Evolutionary conservation across 139 green algal genomes (phyloP).

Genomic region (Volvox africanus): DNA sequence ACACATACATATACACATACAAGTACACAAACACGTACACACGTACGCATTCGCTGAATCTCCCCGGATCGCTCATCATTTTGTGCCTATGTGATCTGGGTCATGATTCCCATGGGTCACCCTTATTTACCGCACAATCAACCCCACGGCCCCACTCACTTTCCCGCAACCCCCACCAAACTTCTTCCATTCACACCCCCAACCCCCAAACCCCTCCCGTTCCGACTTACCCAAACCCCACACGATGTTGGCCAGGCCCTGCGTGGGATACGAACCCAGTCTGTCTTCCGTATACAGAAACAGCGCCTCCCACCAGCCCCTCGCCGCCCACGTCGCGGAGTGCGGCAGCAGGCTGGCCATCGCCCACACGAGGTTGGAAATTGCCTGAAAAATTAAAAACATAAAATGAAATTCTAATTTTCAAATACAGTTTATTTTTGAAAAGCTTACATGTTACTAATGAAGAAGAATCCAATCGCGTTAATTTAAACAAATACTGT

Average conservation of each 20-base stretch:
- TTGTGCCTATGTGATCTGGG: too few species aligned
- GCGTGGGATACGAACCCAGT: slow-evolving; percentile 15
- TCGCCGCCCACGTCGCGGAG: background rate
- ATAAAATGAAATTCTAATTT: background rate
- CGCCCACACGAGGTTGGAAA: slow-evolving; percentile 45
- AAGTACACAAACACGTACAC: background rate
- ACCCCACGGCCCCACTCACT: too few species aligned
- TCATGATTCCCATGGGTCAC: too few species aligned
- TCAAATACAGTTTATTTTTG: background rate
- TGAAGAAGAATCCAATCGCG: background rate
- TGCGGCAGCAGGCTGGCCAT: background rate
- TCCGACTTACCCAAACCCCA: background rate
- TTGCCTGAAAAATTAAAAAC: background rate
- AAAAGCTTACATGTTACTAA: background rate
- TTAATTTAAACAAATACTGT: too few species aligned
- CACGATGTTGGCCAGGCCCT: slow-evolving; percentile 26
- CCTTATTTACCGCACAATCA: too few species aligned
- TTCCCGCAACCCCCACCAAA: background rate
- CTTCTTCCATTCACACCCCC: background rate
- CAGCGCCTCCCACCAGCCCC: slow-evolving; percentile 48
- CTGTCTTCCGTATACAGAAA: slow-evolving; percentile 5
- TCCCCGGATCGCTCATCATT: too few species aligned
- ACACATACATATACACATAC: background rate
- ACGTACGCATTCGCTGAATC: background rate
- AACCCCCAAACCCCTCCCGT: background rate